Evolutionary conservation across 2,329 filamentous ascomycete species (phyloP).

Genomic region (Beauveria rudraprayagi): DNA sequence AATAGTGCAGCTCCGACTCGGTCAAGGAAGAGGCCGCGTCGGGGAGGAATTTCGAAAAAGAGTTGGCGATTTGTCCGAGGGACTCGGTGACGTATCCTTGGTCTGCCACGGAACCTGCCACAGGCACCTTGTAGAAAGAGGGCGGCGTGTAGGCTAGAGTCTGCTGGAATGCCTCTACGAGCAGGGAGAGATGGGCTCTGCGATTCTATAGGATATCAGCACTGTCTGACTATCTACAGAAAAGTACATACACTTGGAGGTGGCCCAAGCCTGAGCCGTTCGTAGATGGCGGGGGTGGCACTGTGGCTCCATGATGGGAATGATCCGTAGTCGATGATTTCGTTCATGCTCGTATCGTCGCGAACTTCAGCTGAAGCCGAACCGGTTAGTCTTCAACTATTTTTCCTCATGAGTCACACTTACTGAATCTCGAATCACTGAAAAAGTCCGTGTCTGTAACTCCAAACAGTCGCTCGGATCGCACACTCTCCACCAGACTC

Average conservation of each 20-base stretch:
- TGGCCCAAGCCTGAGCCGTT: constrained; percentile 42
- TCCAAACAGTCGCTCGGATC: constrained; percentile 36
- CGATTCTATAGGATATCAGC: constrained; percentile 30
- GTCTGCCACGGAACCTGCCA: constrained; percentile 32
- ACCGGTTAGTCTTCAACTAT: neutral
- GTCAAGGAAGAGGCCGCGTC: constrained; percentile 28
- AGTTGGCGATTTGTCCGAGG: constrained; percentile 34
- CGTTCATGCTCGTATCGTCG: constrained; percentile 31
- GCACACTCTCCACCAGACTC: constrained; percentile 43
- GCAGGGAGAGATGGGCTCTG: constrained; percentile 40
- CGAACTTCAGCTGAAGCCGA: constrained; percentile 30
- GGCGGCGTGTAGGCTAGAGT: constrained; percentile 40
- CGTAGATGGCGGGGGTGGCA: constrained; percentile 30
- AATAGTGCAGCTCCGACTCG: constrained; percentile 34
- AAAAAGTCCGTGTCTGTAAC: constrained; percentile 33
- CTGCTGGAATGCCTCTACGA: constrained; percentile 45
- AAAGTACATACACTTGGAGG: constrained; percentile 37
- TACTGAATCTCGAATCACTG: constrained; percentile 39
- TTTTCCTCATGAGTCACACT: constrained; percentile 17
- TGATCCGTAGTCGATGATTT: constrained; percentile 44
- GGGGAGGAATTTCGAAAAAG: constrained; percentile 32
- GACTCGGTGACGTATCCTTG: constrained; percentile 36
- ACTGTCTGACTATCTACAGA: neutral
- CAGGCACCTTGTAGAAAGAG: constrained; percentile 40
- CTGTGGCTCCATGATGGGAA: constrained; percentile 40